phyloP scores from a whole-genome alignment of 768 basidiomycete species.

The Thelephora ganbajun region DNA sequence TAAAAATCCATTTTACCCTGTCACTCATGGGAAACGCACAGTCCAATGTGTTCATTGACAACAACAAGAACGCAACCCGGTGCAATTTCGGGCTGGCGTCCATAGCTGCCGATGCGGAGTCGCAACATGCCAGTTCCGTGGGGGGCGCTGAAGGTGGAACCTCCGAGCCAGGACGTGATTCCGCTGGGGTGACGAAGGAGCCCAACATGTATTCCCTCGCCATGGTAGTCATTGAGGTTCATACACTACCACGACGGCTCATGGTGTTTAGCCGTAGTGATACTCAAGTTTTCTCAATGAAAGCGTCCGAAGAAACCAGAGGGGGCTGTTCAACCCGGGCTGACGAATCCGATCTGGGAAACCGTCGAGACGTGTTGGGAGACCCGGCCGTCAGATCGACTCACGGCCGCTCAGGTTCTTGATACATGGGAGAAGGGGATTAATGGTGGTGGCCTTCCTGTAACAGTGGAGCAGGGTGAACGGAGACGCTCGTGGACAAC shows the following conservation, averaged over 20 bases:
- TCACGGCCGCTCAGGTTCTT: no score
- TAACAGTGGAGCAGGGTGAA: no score
- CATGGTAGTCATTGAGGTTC: slow-evolving; percentile 9
- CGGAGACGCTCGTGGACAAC: no score
- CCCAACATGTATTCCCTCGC: slow-evolving; percentile 11
- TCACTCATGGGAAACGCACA: neutral
- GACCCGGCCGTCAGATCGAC: neutral
- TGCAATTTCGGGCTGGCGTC: slow-evolving; percentile 14
- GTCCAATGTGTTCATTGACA: slow-evolving; percentile 13
- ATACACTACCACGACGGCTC: neutral
- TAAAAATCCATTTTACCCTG: no score
- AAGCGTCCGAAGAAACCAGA: slow-evolving; percentile 1
- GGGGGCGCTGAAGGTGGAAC: neutral
- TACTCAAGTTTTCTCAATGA: neutral
- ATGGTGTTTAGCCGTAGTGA: neutral
- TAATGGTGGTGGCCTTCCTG: no score
- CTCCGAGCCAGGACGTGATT: neutral
- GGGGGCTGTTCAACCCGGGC: neutral
- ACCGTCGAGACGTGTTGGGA: slow-evolving; percentile 5
- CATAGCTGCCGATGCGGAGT: slow-evolving; percentile 4
- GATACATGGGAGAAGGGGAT: no score
- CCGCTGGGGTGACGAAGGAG: slow-evolving; percentile 1
- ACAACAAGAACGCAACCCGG: slow-evolving; percentile 7
- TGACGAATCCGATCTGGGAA: slow-evolving; percentile 2
- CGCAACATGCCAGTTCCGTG: neutral